Base-by-base conservation (phyloP, 2,329 filamentous ascomycete species). In the Colletotrichum liriopes region DNA sequence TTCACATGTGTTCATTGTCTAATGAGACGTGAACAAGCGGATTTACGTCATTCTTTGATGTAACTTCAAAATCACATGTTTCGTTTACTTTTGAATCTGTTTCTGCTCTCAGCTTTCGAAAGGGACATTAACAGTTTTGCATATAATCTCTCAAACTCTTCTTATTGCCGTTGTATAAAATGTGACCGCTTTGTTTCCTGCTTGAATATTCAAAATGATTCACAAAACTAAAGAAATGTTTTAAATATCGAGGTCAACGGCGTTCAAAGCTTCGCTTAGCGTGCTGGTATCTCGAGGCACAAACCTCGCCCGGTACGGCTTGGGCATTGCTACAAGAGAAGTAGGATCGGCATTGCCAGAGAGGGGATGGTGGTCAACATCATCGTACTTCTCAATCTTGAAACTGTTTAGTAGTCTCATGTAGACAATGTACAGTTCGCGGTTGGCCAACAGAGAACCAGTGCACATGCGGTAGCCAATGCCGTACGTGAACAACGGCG, bases 391-490 rank as follows among this genome's bases (percentile, higher is more conserved):
- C 65, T 88, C 81, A 67, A 93, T 86, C 72, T 87, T 86, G 79
- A 92, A 92, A 75, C 88, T 88, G 78, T 87, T 90, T 35, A 93
- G 80, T 74, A 90, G 86, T 39, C 91, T 85, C 81, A 92, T 85
- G 76, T 90, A 92, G 14, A 91, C 84, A 12, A 92, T 83, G 72
- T 93, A 93, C 23, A 93, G 82, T 77, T 93, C 91, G 2, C 90
- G 84, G 76, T 92, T 92, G 14, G 90, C 90, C 2, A 92, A 83
- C 49, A 91, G 77, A 1, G 86, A 90, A 47, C 90, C 91, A 0
- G 90, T 90, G 73, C 91, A 93, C 91, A 93, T 93, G 49, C 90
- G 86, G 74, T 92, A 92, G 1, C 91, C 91, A 12, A 92, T 82
- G 0, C 91, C 91, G 70, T 92, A 92, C 0, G 90, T 91, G 78